Base-by-base conservation (phyloP, 345 rosid genomes). In the Crucihimalaya himalaica region DNA sequence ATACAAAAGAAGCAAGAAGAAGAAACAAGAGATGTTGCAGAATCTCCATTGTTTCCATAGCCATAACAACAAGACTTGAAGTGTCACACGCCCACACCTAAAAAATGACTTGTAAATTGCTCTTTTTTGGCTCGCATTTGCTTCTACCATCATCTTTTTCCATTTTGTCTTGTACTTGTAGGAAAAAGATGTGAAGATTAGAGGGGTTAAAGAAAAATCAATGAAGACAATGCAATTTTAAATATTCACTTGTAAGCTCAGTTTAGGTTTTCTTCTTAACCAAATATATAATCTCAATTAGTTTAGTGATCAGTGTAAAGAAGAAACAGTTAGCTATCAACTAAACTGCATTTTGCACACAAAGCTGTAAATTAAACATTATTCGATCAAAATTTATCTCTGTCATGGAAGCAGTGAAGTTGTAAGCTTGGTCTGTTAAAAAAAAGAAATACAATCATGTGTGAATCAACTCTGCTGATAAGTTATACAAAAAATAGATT, bases 1-100 rank as follows among this genome's bases (percentile, higher is more conserved):
- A 67, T 88, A 58, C 98, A 89, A 80, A 81, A 71, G 78, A 83
- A 86, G 71, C 83, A 86, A 67, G 66, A 71, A 80, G 64, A 72
- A 80, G 57, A 57, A 47, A 53, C n/a, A 43, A 72, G 81, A 78
- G 28, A 31, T 72, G 79, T 48, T 14, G 68, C 60, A 56, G 70
- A 74, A 81, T 79, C 63, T 53, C 72, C 75, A n/a, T 35, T 77
- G 35, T 32, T 68, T 43, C 73, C 68, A 71, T 74, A 84, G 79
- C 76, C 57, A 23, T 80, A 74, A 79, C 71, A 48, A n/a, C 46
- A 23, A 11, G 45, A 5, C 61, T 12, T 31, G 34, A 31, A 31
- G 34, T 31, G 34, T 31, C 34, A 31, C 34, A 31, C 34, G 34
- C 34, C 25, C 2, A 23, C 3, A 23, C 25, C 16, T 53, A 8